These are phyloP conservation scores for Pseudogymnoascus sp. DNA, from an alignment of 2,329 filamentous ascomycete genomes.

Conservation along the genomic window DNA sequence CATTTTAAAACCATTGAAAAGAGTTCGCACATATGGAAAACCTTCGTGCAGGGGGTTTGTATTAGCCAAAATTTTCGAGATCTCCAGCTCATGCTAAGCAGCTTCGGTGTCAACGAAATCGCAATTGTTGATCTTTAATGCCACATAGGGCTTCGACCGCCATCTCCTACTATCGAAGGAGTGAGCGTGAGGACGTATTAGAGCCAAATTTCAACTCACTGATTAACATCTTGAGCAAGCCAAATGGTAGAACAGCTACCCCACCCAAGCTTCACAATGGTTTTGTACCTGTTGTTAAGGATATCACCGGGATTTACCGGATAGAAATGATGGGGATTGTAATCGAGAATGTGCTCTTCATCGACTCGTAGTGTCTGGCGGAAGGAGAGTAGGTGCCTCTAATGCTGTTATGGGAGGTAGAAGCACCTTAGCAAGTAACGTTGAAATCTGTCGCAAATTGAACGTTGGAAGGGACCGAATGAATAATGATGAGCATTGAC, in stretches of 20 bases:
- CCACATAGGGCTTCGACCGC: constrained; percentile 4
- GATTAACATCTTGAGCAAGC: constrained; percentile 21
- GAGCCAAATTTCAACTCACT: not conserved
- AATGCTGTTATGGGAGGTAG: too few relatives aligned
- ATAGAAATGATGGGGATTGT: constrained; percentile 18
- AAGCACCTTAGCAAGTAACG: too few relatives aligned
- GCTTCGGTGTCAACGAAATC: constrained; percentile 10
- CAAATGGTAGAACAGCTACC: constrained; percentile 23
- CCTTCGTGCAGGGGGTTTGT: not conserved
- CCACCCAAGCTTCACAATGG: constrained; percentile 23
- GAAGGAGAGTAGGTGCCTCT: not conserved
- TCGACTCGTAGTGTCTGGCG: constrained; percentile 2
- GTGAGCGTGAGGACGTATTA: not conserved
- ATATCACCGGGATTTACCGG: constrained; percentile 22
- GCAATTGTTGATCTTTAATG: constrained; percentile 3
- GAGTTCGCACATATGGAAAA: constrained; percentile 4
- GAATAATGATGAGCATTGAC: too few relatives aligned
- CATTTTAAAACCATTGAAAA: constrained; percentile 13
- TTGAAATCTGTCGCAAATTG: too few relatives aligned
- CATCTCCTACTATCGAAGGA: constrained; percentile 2
- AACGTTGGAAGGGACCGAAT: too few relatives aligned
- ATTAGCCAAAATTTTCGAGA: not conserved
- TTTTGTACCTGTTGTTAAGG: constrained; percentile 22
- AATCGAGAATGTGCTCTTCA: constrained; percentile 8
- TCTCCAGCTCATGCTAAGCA: not conserved